Evolutionary conservation across 2,329 filamentous ascomycete genomes (phyloP), one percentile per base, ranked within the genome.

Genomic region (Pseudocercospora macadamiae): DNA sequence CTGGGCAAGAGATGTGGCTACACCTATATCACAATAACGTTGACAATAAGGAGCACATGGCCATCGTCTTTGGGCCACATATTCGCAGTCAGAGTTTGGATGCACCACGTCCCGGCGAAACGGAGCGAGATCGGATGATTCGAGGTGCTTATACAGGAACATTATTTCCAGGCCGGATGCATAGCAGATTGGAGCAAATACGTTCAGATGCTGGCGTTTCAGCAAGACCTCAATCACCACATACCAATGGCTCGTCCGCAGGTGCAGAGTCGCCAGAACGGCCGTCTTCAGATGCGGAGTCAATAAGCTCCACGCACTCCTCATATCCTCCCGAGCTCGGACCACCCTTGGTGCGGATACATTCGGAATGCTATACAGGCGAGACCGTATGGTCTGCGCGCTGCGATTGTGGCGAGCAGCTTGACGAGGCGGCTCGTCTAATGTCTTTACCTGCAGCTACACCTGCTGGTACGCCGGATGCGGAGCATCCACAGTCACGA

Each of bases 351-450:
- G 93, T 99, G 47, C 85, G 95, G 57, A 99, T 99, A 71, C 95
- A 99, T 75, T 96, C 91, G 2, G 95, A 99, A 76, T 99, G 95
- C 78, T 99, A 99, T 76, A 99, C 95, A 0, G 95, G 95, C 59
- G 95, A 99, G 80, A 99, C 95, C 0, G 95, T 96, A 1, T 97
- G 95, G 95, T 97, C 93, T 6, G 93, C 95, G 32, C 87, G 95
- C 25, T 99, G 95, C 78, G 95, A 99, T 77, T 99, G 95, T 74
- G 95, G 95, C 57, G 95, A 99, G 77, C 95, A 99, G 74, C 83
- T 99, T 2, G 95, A 99, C 74, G 95, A 99, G 78, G 95, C 95
- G 1, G 95, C 93, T 1, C 85, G 95, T 23, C 79, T 99, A 1
- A 99, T 99, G 95, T 89, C 66, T 16, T 51, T 72, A 19, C 70